Evolutionary conservation across 2,329 filamentous ascomycete genomes (phyloP), one percentile per base, ranked within the genome.

Genomic region (Alternaria arborescens): DNA sequence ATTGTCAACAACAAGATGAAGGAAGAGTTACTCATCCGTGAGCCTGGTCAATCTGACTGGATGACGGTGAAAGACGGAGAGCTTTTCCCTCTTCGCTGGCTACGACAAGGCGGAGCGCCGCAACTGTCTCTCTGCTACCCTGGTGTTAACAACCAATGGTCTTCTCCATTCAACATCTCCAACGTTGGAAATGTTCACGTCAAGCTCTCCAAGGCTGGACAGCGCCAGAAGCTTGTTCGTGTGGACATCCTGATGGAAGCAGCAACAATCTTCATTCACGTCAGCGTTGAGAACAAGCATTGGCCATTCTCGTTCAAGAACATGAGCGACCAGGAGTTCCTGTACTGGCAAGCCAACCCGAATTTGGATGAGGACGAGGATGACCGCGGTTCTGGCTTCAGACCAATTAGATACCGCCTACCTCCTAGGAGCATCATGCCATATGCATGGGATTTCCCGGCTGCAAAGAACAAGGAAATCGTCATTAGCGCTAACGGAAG

Each of bases 291-390:
- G 81, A 93, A 88, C 6, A 96, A 95, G 78, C 93, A 97, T 75
- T 99, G 95, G 95, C 95, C 95, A 0, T 99, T 95, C 81, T 97
- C 94, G 0, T 97, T 99, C 89, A 91, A 95, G 66, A 99, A 99
- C 74, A 95, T 98, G 81, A 98, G 94, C 73, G 94, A 98, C 72
- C 91, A 91, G 24, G 95, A 98, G 75, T 98, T 98, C 78, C 90
- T 94, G 50, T 99, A 99, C 82, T 97, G 91, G 83, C 95, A 99
- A 78, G 91, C 93, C 18, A 90, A 98, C 71, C 95, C 95, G 5
- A 97, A 94, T 70, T 82, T 97, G 10, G 94, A 97, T 61, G 94
- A 98, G 64, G 94, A 97, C 61, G 94, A 94, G 56, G 90, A 92
- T 69, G 92, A 97, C 72, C 84, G 80, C 55, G 82, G 89, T 58